Conservation (phyloP, 495 filamentous ascomycete species). For the Penicillium mononematosum region DNA sequence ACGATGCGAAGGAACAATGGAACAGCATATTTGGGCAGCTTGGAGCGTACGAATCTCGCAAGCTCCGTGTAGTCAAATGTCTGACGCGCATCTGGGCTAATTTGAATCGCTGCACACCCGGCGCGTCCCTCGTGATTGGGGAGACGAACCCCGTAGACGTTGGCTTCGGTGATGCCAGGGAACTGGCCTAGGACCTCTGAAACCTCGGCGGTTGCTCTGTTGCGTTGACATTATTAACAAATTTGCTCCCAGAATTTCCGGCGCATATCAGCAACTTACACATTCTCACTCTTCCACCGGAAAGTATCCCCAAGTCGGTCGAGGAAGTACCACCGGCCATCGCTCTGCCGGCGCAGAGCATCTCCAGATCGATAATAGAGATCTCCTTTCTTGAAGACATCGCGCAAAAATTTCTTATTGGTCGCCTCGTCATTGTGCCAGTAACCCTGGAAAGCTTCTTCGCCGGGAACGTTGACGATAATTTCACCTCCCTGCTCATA, state of each 20-base stretch:
- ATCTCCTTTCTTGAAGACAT: slow-evolving; percentile 75
- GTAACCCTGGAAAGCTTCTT: slow-evolving; percentile 67
- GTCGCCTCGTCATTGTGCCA: slow-evolving; percentile 65
- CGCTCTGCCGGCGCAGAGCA: slow-evolving; percentile 59
- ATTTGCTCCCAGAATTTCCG: not conserved
- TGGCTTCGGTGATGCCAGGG: slow-evolving; percentile 69
- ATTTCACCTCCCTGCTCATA: slow-evolving; percentile 76
- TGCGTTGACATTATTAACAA: not conserved
- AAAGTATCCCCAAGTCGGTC: slow-evolving; percentile 79
- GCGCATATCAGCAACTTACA: slow-evolving; percentile 37
- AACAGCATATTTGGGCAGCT: slow-evolving; percentile 72
- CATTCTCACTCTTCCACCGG: slow-evolving; percentile 83
- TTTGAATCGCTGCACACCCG: slow-evolving; percentile 60
- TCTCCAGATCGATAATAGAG: slow-evolving; percentile 75
- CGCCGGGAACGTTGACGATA: slow-evolving; percentile 60
- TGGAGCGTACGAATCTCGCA: slow-evolving; percentile 50
- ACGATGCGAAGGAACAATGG: slow-evolving; percentile 71
- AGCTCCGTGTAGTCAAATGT: slow-evolving; percentile 55
- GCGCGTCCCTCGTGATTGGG: slow-evolving; percentile 72
- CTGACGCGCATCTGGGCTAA: slow-evolving; percentile 37
- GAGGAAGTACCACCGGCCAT: slow-evolving; percentile 77
- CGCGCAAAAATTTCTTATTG: slow-evolving; percentile 62
- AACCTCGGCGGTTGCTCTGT: slow-evolving; percentile 66
- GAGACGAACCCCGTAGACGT: slow-evolving; percentile 73
- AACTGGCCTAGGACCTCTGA: slow-evolving; percentile 63